Percentiles rank a stretch among this genome's conserved stretches.
These are phyloP conservation scores for Aspergillus sp. DNA, from an alignment of 2,329 filamentous ascomycete species.

Conservation along the genomic window DNA sequence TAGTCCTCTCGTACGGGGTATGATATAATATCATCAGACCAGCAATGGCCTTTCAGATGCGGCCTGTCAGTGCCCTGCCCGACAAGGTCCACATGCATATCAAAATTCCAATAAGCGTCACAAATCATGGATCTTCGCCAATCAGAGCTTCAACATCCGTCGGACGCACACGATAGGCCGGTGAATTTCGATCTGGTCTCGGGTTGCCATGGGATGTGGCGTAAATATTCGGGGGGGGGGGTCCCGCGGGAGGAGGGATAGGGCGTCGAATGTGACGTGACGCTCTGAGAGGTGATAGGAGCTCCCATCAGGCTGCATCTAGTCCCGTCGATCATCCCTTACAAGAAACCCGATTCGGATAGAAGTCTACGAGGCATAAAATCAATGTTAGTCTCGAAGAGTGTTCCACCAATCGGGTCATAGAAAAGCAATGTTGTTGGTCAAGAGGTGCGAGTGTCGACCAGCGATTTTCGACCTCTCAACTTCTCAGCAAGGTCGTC, in stretches of 20 bases:
- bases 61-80: not conserved
- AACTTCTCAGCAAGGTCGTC: not conserved
- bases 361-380: conserved; percentile 34
- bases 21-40: too few relatives aligned
- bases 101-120: not conserved
- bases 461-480: conserved; percentile 15
- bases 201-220: conserved; percentile 7
- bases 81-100: not conserved
- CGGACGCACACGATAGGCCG: not conserved
- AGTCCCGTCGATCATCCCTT: conserved; percentile 12
- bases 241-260: too few relatives aligned
- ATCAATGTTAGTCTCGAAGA: conserved; percentile 24
- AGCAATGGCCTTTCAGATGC: too few relatives aligned
- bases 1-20: too few relatives aligned
- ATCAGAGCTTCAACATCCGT: not conserved
- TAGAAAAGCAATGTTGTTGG: conserved; percentile 7
- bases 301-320: too few relatives aligned
- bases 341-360: conserved; percentile 43
- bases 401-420: conserved; percentile 6
- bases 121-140: not conserved
- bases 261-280: too few relatives aligned
- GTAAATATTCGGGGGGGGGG: not conserved
- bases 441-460: conserved; percentile 26
- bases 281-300: too few relatives aligned
- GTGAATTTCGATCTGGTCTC: conserved; percentile 1